Percentiles rank a stretch among this genome's conserved stretches.
phyloP scores from a whole-genome alignment of 495 filamentous ascomycete genomes.

The Talaromyces liani region DNA sequence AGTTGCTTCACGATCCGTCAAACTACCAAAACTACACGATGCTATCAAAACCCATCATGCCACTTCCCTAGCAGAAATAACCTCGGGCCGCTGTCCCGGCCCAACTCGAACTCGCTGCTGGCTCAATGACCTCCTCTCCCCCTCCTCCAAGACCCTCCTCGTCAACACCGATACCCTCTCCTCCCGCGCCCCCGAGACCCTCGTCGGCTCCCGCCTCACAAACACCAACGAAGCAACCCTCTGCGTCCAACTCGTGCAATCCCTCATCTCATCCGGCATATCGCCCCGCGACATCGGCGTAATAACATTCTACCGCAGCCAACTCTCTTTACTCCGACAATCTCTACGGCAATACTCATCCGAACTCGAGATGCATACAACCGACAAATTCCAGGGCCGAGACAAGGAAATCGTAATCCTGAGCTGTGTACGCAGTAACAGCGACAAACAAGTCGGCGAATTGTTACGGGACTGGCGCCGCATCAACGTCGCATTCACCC shows the following conservation, averaged over 20 bases:
- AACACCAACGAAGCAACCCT: constrained; percentile 75
- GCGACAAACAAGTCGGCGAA: constrained; percentile 72
- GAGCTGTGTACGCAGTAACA: constrained; percentile 78
- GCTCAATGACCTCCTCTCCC: constrained; percentile 69
- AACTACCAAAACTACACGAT: constrained; percentile 49
- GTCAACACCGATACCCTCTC: constrained; percentile 78
- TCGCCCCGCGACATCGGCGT: constrained; percentile 77
- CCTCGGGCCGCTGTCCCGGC: constrained; percentile 40
- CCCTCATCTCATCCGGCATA: constrained; percentile 67
- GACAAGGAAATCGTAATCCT: constrained; percentile 91
- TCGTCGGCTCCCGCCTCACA: constrained; percentile 73
- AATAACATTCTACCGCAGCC: constrained; percentile 96
- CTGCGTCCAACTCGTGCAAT: constrained; percentile 68
- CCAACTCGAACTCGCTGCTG: constrained; percentile 56
- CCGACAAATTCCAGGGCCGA: constrained; percentile 91
- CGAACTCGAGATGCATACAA: constrained; percentile 86
- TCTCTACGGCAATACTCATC: constrained; percentile 40
- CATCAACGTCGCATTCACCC: constrained; percentile 91
- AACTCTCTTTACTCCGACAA: constrained; percentile 60
- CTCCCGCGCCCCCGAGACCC: constrained; percentile 56
- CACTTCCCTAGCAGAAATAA: constrained; percentile 25
- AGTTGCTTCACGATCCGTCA: constrained; percentile 58
- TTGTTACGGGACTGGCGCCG: constrained; percentile 84
- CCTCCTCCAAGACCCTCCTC: constrained; percentile 66
- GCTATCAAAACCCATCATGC: constrained; percentile 50